Conservation (phyloP, 2,329 filamentous ascomycete genomes). For the Fusarium cicatricum region DNA sequence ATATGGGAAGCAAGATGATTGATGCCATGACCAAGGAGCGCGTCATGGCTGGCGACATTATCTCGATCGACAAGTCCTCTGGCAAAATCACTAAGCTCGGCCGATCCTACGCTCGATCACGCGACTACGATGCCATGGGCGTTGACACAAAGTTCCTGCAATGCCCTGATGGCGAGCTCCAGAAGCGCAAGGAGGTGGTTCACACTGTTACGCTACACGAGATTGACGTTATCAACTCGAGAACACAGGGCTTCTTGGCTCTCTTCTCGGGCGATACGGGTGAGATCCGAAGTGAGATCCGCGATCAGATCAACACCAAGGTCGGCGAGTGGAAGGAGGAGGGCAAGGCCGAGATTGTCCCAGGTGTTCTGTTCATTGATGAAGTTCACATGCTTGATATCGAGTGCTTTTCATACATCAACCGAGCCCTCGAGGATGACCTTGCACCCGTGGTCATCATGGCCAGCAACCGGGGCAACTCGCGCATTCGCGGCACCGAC, state of each 20-base stretch:
- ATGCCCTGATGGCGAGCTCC: slow-evolving; percentile 95
- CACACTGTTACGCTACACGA: slow-evolving; percentile 98
- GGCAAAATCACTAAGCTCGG: slow-evolving; percentile 98
- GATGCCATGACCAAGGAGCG: slow-evolving; percentile 99
- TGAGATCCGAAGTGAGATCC: slow-evolving; percentile 95
- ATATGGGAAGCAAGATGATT: slow-evolving; percentile 99
- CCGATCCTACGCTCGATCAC: slow-evolving; percentile 90
- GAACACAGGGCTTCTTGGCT: slow-evolving; percentile 97
- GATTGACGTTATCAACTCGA: slow-evolving; percentile 98
- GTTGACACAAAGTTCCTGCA: slow-evolving; percentile 98
- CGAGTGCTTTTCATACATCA: slow-evolving; percentile 98
- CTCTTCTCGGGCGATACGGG: slow-evolving; percentile 98
- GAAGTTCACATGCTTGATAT: slow-evolving; percentile 99
- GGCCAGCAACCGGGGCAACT: slow-evolving; percentile 94
- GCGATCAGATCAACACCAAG: slow-evolving; percentile 99
- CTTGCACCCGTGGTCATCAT: slow-evolving; percentile 98
- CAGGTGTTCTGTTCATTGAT: slow-evolving; percentile 96
- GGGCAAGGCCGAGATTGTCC: slow-evolving; percentile 97
- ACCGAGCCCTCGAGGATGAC: slow-evolving; percentile 93
- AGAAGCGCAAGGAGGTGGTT: slow-evolving; percentile 95
- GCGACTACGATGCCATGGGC: slow-evolving; percentile 99
- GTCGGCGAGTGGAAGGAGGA: slow-evolving; percentile 99
- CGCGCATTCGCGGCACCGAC: slow-evolving; percentile 90
- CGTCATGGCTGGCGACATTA: slow-evolving; percentile 97
- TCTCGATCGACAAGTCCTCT: slow-evolving; percentile 97